Base-by-base conservation (phyloP, 169 alveolate species). In the Cryptosporidium xiaoi region DNA sequence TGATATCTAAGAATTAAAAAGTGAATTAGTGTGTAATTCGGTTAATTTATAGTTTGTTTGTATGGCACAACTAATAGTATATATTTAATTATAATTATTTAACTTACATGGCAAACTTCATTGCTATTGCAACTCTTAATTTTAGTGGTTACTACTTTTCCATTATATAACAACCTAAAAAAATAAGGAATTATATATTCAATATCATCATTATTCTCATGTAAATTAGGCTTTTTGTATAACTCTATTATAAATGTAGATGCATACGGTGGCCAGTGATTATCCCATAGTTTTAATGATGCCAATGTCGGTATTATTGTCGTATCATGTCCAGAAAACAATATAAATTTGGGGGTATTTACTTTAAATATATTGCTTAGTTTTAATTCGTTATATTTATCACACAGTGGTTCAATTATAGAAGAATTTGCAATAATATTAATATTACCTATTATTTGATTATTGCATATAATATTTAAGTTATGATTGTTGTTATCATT, bases 241-340 rank as follows among this genome's bases (percentile, higher is more conserved):
- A 77, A 18, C 33, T 77, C 87, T 3, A 77, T 77, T n/a, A 77
- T 77, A 77, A 77, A 77, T 3, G 87, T 60, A 24, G 87, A 77
- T 15, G 87, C 87, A 60, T 77, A 77, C 7, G 87, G 87, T 44
- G 87, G 87, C 87, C 87, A 77, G 33, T 77, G 69, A 5, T 56
- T 51, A 60, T 77, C 87, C 87, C 87, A 77, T 24, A 77, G 29
- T 36, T 77, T 44, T 24, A 77, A 60, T 44, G 87, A 56, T 29
- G 87, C 87, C 16, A 77, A 15, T 6, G 87, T 77, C 24, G 87
- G 87, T 58, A 77, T 77, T 36, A 77, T 60, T 16, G 87, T 77
- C 13, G 87, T 77, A 40, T 77, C 87, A 33, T 77, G 87, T 1
- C 87, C 87, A 29, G 87, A 77, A 56, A 40, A 77, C 36, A 77